Percentiles rank a stretch among this genome's conserved stretches.
These are phyloP conservation scores for Testicularia cyperi DNA, from an alignment of 1,284 basidiomycete species.

Conservation along the genomic window DNA sequence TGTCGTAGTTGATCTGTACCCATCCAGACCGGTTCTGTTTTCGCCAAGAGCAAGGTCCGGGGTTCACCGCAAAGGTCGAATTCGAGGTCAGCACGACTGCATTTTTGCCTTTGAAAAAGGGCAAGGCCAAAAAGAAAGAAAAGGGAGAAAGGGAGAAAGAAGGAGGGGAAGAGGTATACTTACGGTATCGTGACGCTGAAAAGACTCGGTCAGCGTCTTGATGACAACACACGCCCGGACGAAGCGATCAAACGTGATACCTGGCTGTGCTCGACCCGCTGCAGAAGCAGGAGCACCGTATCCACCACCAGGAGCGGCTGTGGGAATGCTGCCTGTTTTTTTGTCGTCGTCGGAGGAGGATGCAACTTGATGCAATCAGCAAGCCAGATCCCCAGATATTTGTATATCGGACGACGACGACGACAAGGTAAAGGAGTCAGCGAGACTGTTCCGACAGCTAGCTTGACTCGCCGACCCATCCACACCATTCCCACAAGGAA, in stretches of 20 bases:
- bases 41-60: background rate
- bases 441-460: no score
- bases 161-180: background rate
- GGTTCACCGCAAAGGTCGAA: background rate
- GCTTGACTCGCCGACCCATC: no score
- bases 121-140: background rate
- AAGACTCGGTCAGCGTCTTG: conserved; percentile 50
- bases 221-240: conserved; percentile 46
- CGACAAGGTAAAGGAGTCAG: no score
- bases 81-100: conserved; percentile 1
- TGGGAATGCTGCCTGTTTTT: conserved; percentile 27
- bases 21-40: conserved; percentile 22
- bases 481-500: no score
- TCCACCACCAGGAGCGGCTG: conserved; percentile 10
- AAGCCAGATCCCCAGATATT: no score
- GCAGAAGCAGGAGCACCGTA: no score
- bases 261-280: no score
- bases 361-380: no score
- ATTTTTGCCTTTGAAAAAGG: background rate
- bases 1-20: conserved; percentile 43
- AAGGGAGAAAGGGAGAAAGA: background rate
- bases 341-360: no score
- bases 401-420: no score
- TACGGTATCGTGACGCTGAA: conserved; percentile 40
- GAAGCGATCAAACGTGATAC: conserved; percentile 48